Evolutionary conservation across 2,329 filamentous ascomycete genomes (phyloP).

Genomic region (Teratosphaeria viscida): DNA sequence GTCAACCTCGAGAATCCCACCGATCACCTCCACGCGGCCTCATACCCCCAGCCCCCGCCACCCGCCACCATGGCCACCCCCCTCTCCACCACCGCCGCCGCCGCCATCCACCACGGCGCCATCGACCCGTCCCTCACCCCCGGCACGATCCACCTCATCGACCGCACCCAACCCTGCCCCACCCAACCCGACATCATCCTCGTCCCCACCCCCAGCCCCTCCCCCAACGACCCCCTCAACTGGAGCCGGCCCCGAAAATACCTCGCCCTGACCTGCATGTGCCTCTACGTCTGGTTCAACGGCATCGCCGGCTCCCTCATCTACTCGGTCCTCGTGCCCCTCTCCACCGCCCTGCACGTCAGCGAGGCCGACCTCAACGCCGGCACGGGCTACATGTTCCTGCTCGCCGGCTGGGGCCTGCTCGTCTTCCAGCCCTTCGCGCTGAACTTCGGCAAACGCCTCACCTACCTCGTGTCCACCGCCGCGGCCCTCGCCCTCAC

Average conservation of each 20-base stretch:
- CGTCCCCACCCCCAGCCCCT: conserved; percentile 32
- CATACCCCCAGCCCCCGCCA: not conserved
- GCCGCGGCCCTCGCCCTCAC: conserved; percentile 30
- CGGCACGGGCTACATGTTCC: conserved; percentile 34
- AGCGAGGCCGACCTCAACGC: conserved; percentile 36
- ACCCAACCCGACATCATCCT: conserved; percentile 32
- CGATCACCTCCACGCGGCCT: not conserved
- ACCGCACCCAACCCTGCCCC: conserved; percentile 27
- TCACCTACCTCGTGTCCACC: conserved; percentile 37
- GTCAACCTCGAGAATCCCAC: not conserved
- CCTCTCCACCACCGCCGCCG: not conserved
- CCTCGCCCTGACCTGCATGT: conserved; percentile 31
- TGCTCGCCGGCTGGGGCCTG: conserved; percentile 30
- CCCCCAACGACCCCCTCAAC: conserved; percentile 23
- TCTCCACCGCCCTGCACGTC: conserved; percentile 38
- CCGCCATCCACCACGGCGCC: conserved; percentile 5
- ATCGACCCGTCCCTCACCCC: conserved; percentile 18
- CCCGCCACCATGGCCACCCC: conserved; percentile 2
- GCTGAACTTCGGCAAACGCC: conserved; percentile 42
- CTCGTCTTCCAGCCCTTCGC: conserved; percentile 45
- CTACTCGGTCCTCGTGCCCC: conserved; percentile 41
- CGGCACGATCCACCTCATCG: conserved; percentile 34
- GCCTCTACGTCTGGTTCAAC: conserved; percentile 39
- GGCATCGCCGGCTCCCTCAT: conserved; percentile 41
- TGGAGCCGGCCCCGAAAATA: conserved; percentile 31